Evolutionary conservation across 148 eudicot species (phyloP), one percentile per base, ranked within the genome.

Genomic region (Amaranthus cruentus): DNA sequence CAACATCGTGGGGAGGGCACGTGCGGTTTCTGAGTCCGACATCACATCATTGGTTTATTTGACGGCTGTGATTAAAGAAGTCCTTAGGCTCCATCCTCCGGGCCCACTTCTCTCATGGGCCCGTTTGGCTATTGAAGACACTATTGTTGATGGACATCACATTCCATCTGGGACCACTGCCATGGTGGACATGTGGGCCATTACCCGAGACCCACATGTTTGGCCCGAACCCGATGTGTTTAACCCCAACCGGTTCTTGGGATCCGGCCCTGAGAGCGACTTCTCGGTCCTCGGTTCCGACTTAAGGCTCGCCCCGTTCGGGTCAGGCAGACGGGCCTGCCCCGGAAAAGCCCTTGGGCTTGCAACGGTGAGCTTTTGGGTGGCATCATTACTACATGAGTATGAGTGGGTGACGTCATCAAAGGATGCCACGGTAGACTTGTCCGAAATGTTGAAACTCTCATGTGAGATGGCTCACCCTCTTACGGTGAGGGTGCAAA

Each of bases 401-500:
- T 92, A 82, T 42, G 82, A 83, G 77, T 90, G 83, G 83, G 66
- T 21, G 58, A 61, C 60, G 15, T 43, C 75, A 3, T 6, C 50
- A 0, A 63, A 66, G 18, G 61, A 54, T 13, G 55, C 28, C 5
- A 47, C 9, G 13, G 89, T 88, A 66, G 87, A 92, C 65, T 76
- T 92, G 69, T 81, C 91, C 2, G 98, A 92, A 75, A 80, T 81
- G 44, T 53, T 92, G 4, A 90, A 71, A 79, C 77, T 92, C 0
- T 92, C 98, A 3, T 87, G 96, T 70, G 98, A 92, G 76, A 90
- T 90, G 98, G 89, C 84, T n/a, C 79, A 84, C 13, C 91, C 98
- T 4, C 85, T 92, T 44, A 50, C 49, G 5, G 93, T 77, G 44
- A 60, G 70, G 12, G 77, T 85, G 60, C 78, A 73, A 13, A 70